Evolutionary conservation across 1,284 basidiomycete genomes (phyloP).

Genomic region (Leucoagaricus sp.): DNA sequence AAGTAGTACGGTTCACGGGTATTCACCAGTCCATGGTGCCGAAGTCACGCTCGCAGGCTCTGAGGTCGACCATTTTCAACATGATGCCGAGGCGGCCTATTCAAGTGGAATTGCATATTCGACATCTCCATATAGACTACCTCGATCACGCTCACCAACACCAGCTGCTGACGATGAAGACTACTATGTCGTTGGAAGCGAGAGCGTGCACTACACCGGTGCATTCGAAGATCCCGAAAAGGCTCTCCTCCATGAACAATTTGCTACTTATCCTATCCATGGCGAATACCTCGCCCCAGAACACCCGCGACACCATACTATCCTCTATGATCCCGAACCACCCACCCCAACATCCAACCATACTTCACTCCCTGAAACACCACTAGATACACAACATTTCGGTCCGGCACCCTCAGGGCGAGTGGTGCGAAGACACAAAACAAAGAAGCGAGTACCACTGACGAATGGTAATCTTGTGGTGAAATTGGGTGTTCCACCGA

Average conservation of each 20-base stretch:
- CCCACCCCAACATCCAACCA: slow-evolving; percentile 44
- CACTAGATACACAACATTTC: slow-evolving; percentile 76
- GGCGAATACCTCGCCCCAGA: slow-evolving; percentile 21
- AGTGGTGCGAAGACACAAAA: slow-evolving; percentile 72
- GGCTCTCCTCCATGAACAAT: slow-evolving; percentile 23
- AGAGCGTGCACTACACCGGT: slow-evolving; percentile 56
- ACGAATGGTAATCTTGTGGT: slow-evolving; percentile 88
- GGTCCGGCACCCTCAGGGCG: slow-evolving; percentile 85
- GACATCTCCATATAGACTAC: slow-evolving; percentile 45
- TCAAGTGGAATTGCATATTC: slow-evolving; percentile 55
- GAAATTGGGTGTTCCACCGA: slow-evolving; percentile 83
- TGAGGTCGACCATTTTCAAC: slow-evolving; percentile 48
- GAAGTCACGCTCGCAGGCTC: slow-evolving; percentile 30
- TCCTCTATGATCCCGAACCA: slow-evolving; percentile 41
- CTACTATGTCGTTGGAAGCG: slow-evolving; percentile 56
- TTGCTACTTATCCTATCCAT: slow-evolving; percentile 24
- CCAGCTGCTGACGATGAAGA: slow-evolving; percentile 71
- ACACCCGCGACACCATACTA: slow-evolving; percentile 25
- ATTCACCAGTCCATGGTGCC: slow-evolving; percentile 30
- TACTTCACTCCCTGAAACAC: slow-evolving; percentile 43
- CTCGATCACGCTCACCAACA: slow-evolving; percentile 72
- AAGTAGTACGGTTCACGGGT: slow-evolving; percentile 33
- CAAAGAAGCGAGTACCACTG: slow-evolving; percentile 69
- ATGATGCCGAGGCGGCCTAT: slow-evolving; percentile 61
- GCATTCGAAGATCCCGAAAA: slow-evolving; percentile 39